phyloP scores from a whole-genome alignment of 2,329 filamentous ascomycete genomes.

The Neophaeococcomyces aloes region DNA sequence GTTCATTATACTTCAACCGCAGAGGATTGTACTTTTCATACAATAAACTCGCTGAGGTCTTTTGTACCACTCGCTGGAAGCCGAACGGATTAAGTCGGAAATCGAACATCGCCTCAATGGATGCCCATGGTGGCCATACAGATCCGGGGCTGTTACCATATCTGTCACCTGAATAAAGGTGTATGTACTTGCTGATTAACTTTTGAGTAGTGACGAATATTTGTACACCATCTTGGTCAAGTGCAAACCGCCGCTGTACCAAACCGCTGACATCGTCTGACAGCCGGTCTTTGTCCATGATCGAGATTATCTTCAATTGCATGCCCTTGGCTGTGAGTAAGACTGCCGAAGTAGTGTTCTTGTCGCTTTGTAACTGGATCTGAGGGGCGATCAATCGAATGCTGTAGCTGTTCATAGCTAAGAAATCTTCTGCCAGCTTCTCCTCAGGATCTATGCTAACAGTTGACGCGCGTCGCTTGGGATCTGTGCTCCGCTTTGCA shows the following conservation, averaged over 20 bases:
- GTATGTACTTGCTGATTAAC: slow-evolving; percentile 75
- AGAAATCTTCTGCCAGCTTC: slow-evolving; percentile 78
- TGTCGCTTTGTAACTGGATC: slow-evolving; percentile 96
- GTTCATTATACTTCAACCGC: slow-evolving; percentile 92
- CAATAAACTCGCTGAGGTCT: slow-evolving; percentile 84
- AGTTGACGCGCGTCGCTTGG: slow-evolving; percentile 21
- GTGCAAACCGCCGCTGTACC: slow-evolving; percentile 84
- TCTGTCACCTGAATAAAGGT: slow-evolving; percentile 86
- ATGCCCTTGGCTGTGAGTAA: slow-evolving; percentile 95
- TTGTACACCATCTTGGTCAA: slow-evolving; percentile 95
- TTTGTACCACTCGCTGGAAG: slow-evolving; percentile 95
- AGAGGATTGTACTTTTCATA: slow-evolving; percentile 98
- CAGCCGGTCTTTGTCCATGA: slow-evolving; percentile 92
- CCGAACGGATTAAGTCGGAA: slow-evolving; percentile 89
- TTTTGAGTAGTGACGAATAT: slow-evolving; percentile 96
- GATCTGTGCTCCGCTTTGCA: slow-evolving; percentile 23
- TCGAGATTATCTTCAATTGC: slow-evolving; percentile 93
- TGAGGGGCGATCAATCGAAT: slow-evolving; percentile 91
- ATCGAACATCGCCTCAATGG: slow-evolving; percentile 97
- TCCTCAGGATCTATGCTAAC: slow-evolving; percentile 39
- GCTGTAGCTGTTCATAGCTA: slow-evolving; percentile 86
- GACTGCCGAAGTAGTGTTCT: slow-evolving; percentile 93
- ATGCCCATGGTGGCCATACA: slow-evolving; percentile 96
- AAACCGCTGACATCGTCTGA: slow-evolving; percentile 89
- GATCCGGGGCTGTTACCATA: slow-evolving; percentile 79